phyloP scores from a whole-genome alignment of 2,329 filamentous ascomycete species.

The Xylaria sp. region DNA sequence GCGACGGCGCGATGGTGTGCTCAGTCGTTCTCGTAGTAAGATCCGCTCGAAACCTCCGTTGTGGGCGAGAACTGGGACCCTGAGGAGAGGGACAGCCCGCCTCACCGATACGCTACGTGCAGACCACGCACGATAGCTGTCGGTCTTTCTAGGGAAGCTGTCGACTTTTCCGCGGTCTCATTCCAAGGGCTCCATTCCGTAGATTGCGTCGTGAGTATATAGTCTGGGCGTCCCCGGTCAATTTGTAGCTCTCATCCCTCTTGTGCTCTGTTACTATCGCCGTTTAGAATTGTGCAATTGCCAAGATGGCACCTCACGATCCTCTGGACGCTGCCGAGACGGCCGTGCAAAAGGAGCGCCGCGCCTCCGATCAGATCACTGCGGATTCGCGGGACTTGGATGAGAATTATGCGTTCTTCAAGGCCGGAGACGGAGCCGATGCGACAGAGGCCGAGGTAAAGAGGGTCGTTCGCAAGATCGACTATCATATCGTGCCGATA shows the following conservation, averaged over 20 bases:
- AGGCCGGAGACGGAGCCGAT: constrained; percentile 32
- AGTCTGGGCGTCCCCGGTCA: not conserved
- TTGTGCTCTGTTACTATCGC: not conserved
- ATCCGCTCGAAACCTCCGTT: not conserved
- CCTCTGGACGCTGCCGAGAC: constrained; percentile 13
- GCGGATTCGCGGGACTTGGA: constrained; percentile 36
- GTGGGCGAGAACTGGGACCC: constrained; percentile 3
- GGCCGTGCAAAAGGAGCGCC: not conserved
- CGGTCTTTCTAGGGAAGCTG: not conserved
- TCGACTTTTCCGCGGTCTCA: constrained; percentile 2
- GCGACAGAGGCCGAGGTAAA: constrained; percentile 38
- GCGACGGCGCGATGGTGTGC: constrained; percentile 13
- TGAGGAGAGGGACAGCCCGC: constrained; percentile 1
- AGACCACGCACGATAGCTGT: not conserved
- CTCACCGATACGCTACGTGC: too few species aligned
- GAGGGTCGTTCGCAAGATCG: constrained; percentile 42
- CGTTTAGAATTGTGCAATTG: not conserved
- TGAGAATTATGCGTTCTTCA: constrained; percentile 43
- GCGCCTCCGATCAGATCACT: constrained; percentile 24
- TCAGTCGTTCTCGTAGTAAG: not conserved
- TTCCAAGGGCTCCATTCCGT: not conserved
- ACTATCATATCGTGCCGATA: constrained; percentile 39
- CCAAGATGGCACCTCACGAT: constrained; percentile 24
- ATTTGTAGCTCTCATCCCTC: not conserved
- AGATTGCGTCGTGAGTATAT: constrained; percentile 14